Conservation (phyloP, 2,329 filamentous ascomycete genomes). For the Cryphonectria carpinicola region DNA sequence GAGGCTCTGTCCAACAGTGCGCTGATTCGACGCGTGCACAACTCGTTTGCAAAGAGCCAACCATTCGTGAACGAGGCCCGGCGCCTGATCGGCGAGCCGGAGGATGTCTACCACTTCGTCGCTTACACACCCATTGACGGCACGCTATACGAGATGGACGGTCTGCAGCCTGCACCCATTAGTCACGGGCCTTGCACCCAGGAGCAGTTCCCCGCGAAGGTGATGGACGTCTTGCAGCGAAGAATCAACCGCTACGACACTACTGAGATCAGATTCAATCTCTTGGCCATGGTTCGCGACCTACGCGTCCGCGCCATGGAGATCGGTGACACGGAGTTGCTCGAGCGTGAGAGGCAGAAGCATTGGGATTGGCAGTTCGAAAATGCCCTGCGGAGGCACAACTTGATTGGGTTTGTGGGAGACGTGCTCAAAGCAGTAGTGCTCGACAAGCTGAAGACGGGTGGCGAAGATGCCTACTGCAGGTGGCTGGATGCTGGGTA, state of each 20-base stretch:
- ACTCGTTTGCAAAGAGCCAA: constrained; percentile 84
- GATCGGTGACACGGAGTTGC: constrained; percentile 78
- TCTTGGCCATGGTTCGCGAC: constrained; percentile 90
- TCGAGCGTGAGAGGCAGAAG: constrained; percentile 82
- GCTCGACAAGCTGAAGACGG: constrained; percentile 70
- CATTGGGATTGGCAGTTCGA: constrained; percentile 89
- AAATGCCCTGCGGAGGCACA: constrained; percentile 88
- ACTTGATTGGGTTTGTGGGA: constrained; percentile 94
- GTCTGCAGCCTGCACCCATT: constrained; percentile 90
- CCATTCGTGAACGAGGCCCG: constrained; percentile 94
- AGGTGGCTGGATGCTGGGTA: constrained; percentile 70
- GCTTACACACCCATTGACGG: constrained; percentile 85
- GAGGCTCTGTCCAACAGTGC: constrained; percentile 67
- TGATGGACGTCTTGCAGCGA: constrained; percentile 84
- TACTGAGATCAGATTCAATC: constrained; percentile 91
- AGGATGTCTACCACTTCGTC: constrained; percentile 97
- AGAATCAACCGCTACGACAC: constrained; percentile 84
- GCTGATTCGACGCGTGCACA: constrained; percentile 79
- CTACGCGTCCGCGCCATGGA: constrained; percentile 75
- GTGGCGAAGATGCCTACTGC: constrained; percentile 66
- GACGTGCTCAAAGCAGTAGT: constrained; percentile 89
- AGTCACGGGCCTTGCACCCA: constrained; percentile 75
- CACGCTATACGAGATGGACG: constrained; percentile 90
- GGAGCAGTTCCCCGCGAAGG: constrained; percentile 75
- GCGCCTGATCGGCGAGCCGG: constrained; percentile 67